Conservation (phyloP, 2,329 filamentous ascomycete species). For the Fusarium irregulare region DNA sequence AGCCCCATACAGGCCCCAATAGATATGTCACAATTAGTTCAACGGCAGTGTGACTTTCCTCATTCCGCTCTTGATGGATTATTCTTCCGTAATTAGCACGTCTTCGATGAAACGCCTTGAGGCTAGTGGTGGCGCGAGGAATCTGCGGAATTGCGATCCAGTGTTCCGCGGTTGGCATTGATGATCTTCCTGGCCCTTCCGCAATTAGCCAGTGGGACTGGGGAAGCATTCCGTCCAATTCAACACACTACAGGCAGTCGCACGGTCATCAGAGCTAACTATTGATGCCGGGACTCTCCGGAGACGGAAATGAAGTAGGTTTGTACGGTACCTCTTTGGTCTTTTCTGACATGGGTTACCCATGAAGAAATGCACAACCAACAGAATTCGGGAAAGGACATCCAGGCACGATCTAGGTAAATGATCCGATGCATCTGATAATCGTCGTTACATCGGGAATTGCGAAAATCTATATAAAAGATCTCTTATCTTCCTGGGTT, state of each 20-base stretch:
- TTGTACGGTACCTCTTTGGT: background rate
- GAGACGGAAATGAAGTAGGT: background rate
- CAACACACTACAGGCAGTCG: background rate
- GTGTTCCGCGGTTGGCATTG: background rate
- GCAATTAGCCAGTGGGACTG: background rate
- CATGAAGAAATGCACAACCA: background rate
- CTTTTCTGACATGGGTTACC: background rate
- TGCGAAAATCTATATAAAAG: rapidly evolving
- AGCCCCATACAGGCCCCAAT: background rate
- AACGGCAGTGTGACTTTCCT: background rate
- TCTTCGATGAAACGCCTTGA: background rate
- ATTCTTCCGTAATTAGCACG: background rate
- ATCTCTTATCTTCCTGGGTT: too few relatives aligned
- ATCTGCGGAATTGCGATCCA: background rate
- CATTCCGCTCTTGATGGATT: too few relatives aligned
- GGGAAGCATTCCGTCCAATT: background rate
- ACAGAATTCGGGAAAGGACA: background rate
- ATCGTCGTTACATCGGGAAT: background rate
- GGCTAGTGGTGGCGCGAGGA: background rate
- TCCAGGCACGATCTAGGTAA: background rate
- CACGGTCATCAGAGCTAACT: background rate
- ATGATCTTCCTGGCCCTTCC: background rate
- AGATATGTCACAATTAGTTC: background rate
- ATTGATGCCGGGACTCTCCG: background rate
- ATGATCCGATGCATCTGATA: too few relatives aligned